Conservation (phyloP, 1,139 yeast species). For the Zygosaccharomyces pseudobailii region DNA sequence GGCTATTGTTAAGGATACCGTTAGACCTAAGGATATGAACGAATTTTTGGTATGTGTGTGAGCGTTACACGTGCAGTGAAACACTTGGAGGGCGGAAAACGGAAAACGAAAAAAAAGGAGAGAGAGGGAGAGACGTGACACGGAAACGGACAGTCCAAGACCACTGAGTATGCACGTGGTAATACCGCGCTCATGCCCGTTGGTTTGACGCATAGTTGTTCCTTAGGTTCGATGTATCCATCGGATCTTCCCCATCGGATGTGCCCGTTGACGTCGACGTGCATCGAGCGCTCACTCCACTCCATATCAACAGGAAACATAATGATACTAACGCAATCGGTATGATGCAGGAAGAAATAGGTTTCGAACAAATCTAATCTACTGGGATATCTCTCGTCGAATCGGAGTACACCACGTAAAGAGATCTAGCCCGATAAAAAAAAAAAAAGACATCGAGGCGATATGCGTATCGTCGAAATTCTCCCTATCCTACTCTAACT, state of each 20-base stretch:
- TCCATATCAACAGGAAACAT: background rate
- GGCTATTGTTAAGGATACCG: slow-evolving; percentile 21
- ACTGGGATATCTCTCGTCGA: too few relatives aligned
- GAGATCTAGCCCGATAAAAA: background rate
- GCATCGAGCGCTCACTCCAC: background rate
- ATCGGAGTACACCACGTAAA: too few relatives aligned
- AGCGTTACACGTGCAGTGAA: background rate
- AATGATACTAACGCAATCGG: background rate
- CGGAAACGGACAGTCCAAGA: too few relatives aligned
- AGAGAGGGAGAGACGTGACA: too few relatives aligned
- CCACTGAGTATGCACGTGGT: background rate
- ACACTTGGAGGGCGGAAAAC: too few relatives aligned
- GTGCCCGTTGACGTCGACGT: background rate
- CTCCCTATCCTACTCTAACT: too few relatives aligned
- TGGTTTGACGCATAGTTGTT: background rate
- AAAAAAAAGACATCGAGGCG: background rate
- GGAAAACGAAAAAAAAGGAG: too few relatives aligned
- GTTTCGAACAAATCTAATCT: slow-evolving; percentile 13
- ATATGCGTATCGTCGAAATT: background rate
- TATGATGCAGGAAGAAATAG: slow-evolving; percentile 20
- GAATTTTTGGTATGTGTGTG: slow-evolving; percentile 20
- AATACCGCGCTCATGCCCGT: background rate
- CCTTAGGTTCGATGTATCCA: background rate
- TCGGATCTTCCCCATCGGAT: background rate
- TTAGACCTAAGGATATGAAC: slow-evolving; percentile 20